phyloP scores from a whole-genome alignment of 139 green algal species.

The Closterium sp. region DNA sequence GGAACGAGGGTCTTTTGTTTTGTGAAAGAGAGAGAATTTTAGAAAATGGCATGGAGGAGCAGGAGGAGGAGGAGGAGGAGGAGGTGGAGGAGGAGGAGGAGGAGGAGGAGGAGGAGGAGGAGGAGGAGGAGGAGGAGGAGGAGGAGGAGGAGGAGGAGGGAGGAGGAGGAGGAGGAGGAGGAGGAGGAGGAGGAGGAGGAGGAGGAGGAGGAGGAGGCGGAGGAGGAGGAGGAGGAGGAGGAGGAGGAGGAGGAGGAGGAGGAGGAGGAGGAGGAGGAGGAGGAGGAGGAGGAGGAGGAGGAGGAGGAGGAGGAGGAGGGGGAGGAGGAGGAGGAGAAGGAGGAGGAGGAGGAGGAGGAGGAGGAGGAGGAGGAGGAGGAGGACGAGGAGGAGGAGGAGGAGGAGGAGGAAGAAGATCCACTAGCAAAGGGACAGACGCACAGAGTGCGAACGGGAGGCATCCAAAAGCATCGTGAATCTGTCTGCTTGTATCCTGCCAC shows the following conservation, averaged over 20 bases:
- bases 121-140: not conserved
- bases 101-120: not conserved
- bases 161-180: not conserved
- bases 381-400: constrained; percentile 1
- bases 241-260: not conserved
- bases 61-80: no score
- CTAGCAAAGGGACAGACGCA: not conserved
- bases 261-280: no score
- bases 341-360: not conserved
- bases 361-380: constrained; percentile 1
- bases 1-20: no score
- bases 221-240: not conserved
- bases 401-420: not conserved
- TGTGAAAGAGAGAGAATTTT: no score
- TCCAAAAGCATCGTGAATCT: not conserved
- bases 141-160: no score
- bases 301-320: no score
- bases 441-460: not conserved
- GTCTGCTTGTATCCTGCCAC: not conserved
- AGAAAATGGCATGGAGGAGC: no score
- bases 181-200: not conserved
- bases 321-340: no score
- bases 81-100: not conserved
- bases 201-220: no score
- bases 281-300: not conserved